Evolutionary conservation across 2,329 filamentous ascomycete genomes (phyloP).

Genomic region (Botrytis medusae): DNA sequence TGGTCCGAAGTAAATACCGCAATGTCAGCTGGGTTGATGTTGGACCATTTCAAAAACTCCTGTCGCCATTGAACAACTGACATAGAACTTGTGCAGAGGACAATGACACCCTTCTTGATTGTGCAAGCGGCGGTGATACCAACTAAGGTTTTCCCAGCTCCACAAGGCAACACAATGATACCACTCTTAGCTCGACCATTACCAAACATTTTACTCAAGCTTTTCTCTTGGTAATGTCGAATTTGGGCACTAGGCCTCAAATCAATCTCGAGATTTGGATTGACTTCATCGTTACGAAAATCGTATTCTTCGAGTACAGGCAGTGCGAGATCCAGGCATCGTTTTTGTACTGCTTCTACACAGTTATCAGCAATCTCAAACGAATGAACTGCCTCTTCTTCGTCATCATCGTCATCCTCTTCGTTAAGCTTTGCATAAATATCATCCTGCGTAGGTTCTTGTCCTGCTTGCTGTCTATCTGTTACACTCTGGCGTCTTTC

Average conservation of each 20-base stretch:
- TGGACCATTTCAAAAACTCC: conserved; percentile 99
- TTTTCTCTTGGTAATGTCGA: conserved; percentile 94
- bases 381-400: conserved; percentile 83
- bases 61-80: conserved; percentile 95
- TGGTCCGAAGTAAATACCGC: conserved; percentile 93
- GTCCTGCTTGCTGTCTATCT: conserved; percentile 48
- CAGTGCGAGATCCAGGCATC: conserved; percentile 81
- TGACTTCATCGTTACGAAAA: conserved; percentile 86
- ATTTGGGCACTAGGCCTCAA: conserved; percentile 87
- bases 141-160: conserved; percentile 94
- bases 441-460: conserved; percentile 60
- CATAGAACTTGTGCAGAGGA: conserved; percentile 96
- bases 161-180: conserved; percentile 94
- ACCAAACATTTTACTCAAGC: conserved; percentile 98
- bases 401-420: conserved; percentile 81
- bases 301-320: conserved; percentile 97
- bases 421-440: conserved; percentile 72
- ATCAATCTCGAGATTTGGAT: conserved; percentile 91
- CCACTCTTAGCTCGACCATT: conserved; percentile 96
- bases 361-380: conserved; percentile 84
- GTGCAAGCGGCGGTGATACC: conserved; percentile 98
- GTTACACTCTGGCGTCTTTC: conserved; percentile 42
- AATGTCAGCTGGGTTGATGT: conserved; percentile 90
- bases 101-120: conserved; percentile 93
- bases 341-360: conserved; percentile 85